phyloP scores from a whole-genome alignment of 371 early-diverging fungal species.

The Mucor circinelloides region DNA sequence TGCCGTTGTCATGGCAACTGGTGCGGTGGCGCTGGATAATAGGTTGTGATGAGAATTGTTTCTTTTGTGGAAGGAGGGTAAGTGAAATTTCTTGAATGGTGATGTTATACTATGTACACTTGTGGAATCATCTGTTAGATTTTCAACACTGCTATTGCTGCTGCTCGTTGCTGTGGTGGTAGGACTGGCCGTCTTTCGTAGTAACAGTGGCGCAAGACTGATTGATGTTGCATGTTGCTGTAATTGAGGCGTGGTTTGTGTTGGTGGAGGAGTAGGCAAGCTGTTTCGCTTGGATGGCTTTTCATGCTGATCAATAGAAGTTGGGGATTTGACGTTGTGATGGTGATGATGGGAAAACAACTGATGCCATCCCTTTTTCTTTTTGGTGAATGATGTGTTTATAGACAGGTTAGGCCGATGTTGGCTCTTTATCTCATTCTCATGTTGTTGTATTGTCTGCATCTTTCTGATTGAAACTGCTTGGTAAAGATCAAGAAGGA shows the following conservation, averaged over 20 bases:
- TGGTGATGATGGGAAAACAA: neutral
- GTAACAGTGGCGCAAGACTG: neutral
- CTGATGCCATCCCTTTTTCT: conserved; percentile 1
- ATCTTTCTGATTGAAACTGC: neutral
- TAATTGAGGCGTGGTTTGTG: neutral
- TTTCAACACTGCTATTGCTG: neutral
- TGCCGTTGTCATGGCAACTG: neutral
- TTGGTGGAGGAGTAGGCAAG: neutral
- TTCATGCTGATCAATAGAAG: neutral
- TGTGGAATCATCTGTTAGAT: neutral
- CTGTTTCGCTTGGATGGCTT: neutral
- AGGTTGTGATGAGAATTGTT: neutral
- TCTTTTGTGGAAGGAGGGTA: conserved; percentile 8
- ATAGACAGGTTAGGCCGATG: neutral
- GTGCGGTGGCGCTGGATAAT: neutral
- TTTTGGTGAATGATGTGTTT: neutral
- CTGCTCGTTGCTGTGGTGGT: neutral
- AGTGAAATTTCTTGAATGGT: conserved; percentile 7
- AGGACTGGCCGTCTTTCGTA: neutral
- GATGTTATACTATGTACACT: neutral
- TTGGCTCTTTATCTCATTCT: neutral
- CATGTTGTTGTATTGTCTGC: neutral
- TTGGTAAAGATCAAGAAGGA: neutral
- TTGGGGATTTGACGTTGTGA: neutral
- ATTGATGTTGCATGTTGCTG: neutral